phyloP scores from a whole-genome alignment of 2,329 filamentous ascomycete genomes.

The Arthrobotrys pseudoclavata region DNA sequence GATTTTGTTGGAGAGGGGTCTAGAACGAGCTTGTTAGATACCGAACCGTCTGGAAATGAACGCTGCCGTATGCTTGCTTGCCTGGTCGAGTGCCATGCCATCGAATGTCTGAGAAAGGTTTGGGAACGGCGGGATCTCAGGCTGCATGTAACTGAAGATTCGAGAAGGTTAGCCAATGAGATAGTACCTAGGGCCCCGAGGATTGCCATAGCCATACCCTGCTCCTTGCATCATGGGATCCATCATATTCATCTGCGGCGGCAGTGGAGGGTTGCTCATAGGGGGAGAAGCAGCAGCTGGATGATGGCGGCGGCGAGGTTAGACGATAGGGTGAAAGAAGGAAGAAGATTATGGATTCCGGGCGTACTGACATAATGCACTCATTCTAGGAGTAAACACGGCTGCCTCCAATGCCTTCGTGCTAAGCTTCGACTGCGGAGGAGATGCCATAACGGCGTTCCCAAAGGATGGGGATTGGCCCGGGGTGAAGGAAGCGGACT shows the following conservation, averaged over 20 bases:
- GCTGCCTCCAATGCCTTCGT: slow-evolving; percentile 91
- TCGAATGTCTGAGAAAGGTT: slow-evolving; percentile 54
- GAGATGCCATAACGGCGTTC: slow-evolving; percentile 65
- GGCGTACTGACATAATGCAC: slow-evolving; percentile 64
- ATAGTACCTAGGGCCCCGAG: neutral
- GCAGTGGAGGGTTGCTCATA: slow-evolving; percentile 64
- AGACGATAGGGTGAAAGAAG: neutral
- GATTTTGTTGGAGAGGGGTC: slow-evolving; percentile 64
- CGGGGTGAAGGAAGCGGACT: slow-evolving; percentile 95
- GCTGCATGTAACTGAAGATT: slow-evolving; percentile 49
- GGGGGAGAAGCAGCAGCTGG: slow-evolving; percentile 63
- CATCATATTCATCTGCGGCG: slow-evolving; percentile 62
- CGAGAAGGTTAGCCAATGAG: neutral
- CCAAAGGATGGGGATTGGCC: slow-evolving; percentile 58
- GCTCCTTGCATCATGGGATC: slow-evolving; percentile 55
- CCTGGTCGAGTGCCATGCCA: slow-evolving; percentile 46
- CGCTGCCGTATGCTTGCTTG: neutral
- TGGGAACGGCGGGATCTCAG: slow-evolving; percentile 44
- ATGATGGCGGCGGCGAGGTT: neutral
- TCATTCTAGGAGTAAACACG: slow-evolving; percentile 81
- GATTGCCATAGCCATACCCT: slow-evolving; percentile 14
- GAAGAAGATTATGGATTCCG: slow-evolving; percentile 63
- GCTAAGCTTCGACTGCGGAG: slow-evolving; percentile 80
- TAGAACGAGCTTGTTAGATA: slow-evolving; percentile 39
- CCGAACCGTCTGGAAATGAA: neutral